Evolutionary conservation across 2,329 filamentous ascomycete species (phyloP).

Genomic region (Diaporthe sp.): DNA sequence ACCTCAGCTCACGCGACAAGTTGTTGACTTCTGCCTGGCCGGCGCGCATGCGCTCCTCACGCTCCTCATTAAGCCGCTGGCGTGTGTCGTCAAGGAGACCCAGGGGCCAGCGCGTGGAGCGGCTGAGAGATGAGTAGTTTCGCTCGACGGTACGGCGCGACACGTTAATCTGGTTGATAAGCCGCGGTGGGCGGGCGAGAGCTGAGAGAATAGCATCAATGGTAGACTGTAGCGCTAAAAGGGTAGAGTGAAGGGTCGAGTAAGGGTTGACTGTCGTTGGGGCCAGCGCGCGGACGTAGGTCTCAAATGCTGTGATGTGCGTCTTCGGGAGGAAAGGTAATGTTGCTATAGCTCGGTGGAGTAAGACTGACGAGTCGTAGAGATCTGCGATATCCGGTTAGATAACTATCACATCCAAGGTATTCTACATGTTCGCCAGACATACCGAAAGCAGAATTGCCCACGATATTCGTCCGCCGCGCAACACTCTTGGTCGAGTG

Average conservation of each 20-base stretch:
- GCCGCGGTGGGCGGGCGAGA: slow-evolving; percentile 81
- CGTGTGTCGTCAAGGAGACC: slow-evolving; percentile 89
- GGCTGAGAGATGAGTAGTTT: slow-evolving; percentile 79
- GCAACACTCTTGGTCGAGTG: slow-evolving; percentile 86
- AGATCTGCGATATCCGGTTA: slow-evolving; percentile 67
- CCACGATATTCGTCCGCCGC: slow-evolving; percentile 81
- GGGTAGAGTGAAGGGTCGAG: slow-evolving; percentile 78
- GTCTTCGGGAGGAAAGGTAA: slow-evolving; percentile 76
- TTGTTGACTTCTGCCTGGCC: slow-evolving; percentile 78
- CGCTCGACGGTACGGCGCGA: slow-evolving; percentile 84
- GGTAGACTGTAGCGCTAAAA: slow-evolving; percentile 86
- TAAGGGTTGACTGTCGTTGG: slow-evolving; percentile 82
- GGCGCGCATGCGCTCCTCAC: slow-evolving; percentile 82
- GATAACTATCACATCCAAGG: not conserved
- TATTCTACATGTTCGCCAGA: not conserved
- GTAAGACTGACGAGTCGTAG: slow-evolving; percentile 72
- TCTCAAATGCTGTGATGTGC: slow-evolving; percentile 79
- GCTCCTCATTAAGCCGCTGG: slow-evolving; percentile 84
- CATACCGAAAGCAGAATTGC: slow-evolving; percentile 73
- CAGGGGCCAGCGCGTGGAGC: slow-evolving; percentile 84
- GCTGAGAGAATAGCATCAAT: slow-evolving; percentile 85
- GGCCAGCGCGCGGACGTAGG: slow-evolving; percentile 76
- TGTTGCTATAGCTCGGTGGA: slow-evolving; percentile 66
- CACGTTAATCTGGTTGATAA: slow-evolving; percentile 82
- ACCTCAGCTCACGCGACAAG: slow-evolving; percentile 85